Percentiles rank a stretch among this genome's conserved stretches.
These are phyloP conservation scores for Penicillium sp. DNA, from an alignment of 2,329 filamentous ascomycete species.

Conservation along the genomic window DNA sequence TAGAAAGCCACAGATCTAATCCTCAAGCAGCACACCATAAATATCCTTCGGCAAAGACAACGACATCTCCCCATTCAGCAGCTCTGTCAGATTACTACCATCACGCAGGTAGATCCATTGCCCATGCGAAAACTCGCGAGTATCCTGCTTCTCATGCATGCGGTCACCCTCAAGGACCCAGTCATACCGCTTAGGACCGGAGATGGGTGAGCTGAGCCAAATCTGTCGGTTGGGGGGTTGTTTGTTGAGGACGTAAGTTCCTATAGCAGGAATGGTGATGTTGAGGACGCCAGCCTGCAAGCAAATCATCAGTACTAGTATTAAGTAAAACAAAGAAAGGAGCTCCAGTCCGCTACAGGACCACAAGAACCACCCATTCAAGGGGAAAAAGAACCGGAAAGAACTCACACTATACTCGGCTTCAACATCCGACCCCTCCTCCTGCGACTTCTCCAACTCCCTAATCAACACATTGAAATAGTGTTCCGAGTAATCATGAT, in stretches of 20 bases:
- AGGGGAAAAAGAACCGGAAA: neutral
- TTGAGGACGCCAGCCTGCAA: slow-evolving; percentile 80
- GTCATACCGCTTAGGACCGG: slow-evolving; percentile 91
- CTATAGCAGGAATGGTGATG: slow-evolving; percentile 66
- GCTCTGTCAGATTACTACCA: slow-evolving; percentile 69
- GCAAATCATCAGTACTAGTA: neutral
- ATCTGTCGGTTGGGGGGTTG: slow-evolving; percentile 97
- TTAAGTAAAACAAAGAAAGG: neutral
- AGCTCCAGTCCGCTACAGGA: neutral
- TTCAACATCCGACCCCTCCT: slow-evolving; percentile 72
- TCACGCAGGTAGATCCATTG: slow-evolving; percentile 89
- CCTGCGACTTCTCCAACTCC: slow-evolving; percentile 71
- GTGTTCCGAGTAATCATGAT: slow-evolving; percentile 73
- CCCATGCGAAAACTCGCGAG: slow-evolving; percentile 52
- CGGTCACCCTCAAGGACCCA: slow-evolving; percentile 73
- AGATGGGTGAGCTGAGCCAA: slow-evolving; percentile 89
- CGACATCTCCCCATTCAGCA: slow-evolving; percentile 75
- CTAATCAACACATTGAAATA: slow-evolving; percentile 65
- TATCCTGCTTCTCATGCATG: slow-evolving; percentile 77
- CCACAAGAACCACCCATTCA: neutral
- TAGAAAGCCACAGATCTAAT: neutral
- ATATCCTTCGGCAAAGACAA: slow-evolving; percentile 56
- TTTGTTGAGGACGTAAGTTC: slow-evolving; percentile 95
- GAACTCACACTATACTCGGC: slow-evolving; percentile 80
- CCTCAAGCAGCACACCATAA: slow-evolving; percentile 30